phyloP scores from a whole-genome alignment of 306 rosid genomes.

The Malus sieversii region DNA sequence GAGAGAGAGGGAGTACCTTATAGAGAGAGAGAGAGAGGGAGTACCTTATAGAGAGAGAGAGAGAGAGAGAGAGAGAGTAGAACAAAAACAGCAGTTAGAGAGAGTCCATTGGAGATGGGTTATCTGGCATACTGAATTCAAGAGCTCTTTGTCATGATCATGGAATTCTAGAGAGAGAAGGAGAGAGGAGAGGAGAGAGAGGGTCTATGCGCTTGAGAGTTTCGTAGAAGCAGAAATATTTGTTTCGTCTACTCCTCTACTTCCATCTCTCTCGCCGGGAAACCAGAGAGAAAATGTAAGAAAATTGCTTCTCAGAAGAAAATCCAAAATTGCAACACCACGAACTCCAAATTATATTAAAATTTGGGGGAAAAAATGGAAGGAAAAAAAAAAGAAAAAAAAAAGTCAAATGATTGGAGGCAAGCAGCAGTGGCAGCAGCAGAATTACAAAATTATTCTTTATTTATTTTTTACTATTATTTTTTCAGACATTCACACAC shows the following conservation, averaged over 20 bases:
- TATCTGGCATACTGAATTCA: conserved; percentile 13
- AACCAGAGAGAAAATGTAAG: conserved; percentile 37
- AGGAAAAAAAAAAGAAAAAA: not conserved
- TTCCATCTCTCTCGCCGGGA: conserved; percentile 76
- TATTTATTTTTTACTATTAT: not conserved
- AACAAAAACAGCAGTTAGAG: conserved; percentile 18
- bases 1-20: conserved; percentile 15
- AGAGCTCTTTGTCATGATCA: conserved; percentile 25
- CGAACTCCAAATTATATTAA: not conserved
- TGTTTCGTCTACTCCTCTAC: conserved; percentile 79
- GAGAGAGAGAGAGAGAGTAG: not conserved
- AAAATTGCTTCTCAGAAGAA: not conserved
- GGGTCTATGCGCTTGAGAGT: conserved; percentile 19
- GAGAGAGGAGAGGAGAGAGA: not conserved
- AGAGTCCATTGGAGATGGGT: conserved; percentile 24
- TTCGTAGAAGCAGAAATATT: conserved; percentile 89
- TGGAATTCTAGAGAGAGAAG: conserved; percentile 7
- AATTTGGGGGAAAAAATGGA: not conserved
- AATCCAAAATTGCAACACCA: not conserved
- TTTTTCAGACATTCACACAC: not conserved
- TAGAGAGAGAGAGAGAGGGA: not conserved
- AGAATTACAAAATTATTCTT: conserved; percentile 3
- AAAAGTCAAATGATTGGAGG: conserved; percentile 67
- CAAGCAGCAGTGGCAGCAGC: conserved; percentile 34
- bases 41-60: conserved; percentile 13